Evolutionary conservation across 169 alveolate species (phyloP), one percentile per base, ranked within the genome.

Genomic region (Theileria annulata): DNA sequence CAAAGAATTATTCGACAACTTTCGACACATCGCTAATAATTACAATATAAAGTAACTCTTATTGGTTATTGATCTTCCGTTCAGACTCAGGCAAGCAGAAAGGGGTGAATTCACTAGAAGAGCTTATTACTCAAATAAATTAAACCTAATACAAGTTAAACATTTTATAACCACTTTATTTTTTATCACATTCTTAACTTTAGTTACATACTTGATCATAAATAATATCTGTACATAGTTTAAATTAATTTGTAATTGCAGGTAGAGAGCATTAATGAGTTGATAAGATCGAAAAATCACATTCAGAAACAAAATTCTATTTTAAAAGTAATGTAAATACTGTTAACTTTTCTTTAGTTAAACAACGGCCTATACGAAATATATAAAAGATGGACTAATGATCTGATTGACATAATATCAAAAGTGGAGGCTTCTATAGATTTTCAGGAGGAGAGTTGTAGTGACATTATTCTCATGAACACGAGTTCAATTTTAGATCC

Each of bases 61-160:
- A 54, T 19, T 42, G 27, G 51, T 31, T 28, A 33, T 27, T 48
- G 9, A 30, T 15, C 28, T 42, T 60, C 33, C 59, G 13, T n/a
- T 48, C 23, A 88, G 90, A 60, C 49, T 88, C 25, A 51, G 93
- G 66, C 85, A 80, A 54, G 90, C 92, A 2, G 87, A 81, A 71
- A 62, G 71, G 49, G 94, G 94, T 5, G 94, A 90, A 79, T 90
- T 90, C 67, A 90, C 92, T 4, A 72, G 91, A 73, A 79, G 94
- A 48, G 91, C 94, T 6, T 90, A 85, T 77, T 76, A 71, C 70
- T 85, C 86, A 49, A 85, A 77, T 6, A 90, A 86, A 70, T 58
- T 90, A 72, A 76, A 82, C 59, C 67, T 90, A n/a, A 59, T 87
- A 28, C 92, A 90, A 51, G 87, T 90, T 25, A 64, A 74, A 47